Evolutionary conservation across 208 protist genomes (phyloP).

Genomic region (Leishmania mexicana): DNA sequence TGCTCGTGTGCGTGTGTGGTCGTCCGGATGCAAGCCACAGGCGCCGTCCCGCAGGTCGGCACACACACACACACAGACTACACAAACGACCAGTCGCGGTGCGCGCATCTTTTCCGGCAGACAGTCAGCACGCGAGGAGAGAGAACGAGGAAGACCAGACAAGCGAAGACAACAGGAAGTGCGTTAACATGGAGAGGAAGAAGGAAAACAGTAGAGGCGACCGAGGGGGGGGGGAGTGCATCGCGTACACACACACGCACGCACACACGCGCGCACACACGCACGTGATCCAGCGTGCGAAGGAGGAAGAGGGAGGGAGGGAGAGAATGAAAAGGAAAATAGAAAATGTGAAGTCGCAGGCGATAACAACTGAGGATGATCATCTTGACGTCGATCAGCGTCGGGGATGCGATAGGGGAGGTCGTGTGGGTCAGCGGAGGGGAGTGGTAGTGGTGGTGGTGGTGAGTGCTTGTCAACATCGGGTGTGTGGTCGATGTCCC

Average conservation of each 20-base stretch:
- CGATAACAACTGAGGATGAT: not conserved
- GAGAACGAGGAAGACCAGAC: not conserved
- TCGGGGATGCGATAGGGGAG: not conserved
- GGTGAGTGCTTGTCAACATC: too few species aligned
- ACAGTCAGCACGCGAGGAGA: not conserved
- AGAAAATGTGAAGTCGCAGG: not conserved
- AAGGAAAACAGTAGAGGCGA: too few species aligned
- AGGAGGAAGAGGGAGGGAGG: not conserved
- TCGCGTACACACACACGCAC: not conserved
- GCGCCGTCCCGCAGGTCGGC: not conserved
- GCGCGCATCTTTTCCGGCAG: too few species aligned
- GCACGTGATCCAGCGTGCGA: not conserved
- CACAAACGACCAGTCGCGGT: too few species aligned
- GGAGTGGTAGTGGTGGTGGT: not conserved
- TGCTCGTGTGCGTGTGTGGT: not conserved
- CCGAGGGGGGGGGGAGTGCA: too few species aligned
- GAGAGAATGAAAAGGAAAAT: not conserved
- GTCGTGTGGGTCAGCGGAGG: not conserved
- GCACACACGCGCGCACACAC: not conserved
- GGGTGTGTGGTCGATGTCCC: not conserved
- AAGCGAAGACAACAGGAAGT: not conserved
- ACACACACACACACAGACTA: not conserved
- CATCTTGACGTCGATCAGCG: not conserved
- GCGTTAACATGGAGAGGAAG: not conserved
- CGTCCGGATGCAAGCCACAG: too few species aligned